Base-by-base conservation (phyloP, 2,329 filamentous ascomycete species). In the Pseudopithomyces chartarum region DNA sequence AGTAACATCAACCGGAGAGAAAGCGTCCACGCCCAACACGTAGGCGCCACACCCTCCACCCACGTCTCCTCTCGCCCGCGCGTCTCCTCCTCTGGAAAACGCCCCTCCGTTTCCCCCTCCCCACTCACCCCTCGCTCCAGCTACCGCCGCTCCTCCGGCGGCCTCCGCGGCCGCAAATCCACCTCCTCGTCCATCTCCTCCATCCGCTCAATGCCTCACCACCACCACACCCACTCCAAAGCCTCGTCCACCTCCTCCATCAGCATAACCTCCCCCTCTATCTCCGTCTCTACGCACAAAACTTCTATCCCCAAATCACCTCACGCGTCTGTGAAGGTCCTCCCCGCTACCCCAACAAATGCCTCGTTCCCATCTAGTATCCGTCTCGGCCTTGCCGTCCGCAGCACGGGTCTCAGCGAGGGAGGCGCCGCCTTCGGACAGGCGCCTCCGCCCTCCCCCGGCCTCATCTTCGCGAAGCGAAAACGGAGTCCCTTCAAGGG, bases 181-280 rank as follows among this genome's bases (percentile, higher is more conserved):
- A 99, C 95, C 0, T 97, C 92, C 0, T 97, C 92, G 0, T 98
- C 93, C 0, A 88, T 99, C 15, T 97, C 92, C 0, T 97, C 92
- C 0, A 89, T 99, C 55, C 89, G 95, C 56, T 96, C 90, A 43
- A 92, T 98, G 71, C 73, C 72, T 34, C 70, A 73, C 70, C 92
- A 94, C 68, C 91, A 93, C 64, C 89, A 92, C 72, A 88, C 89
- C 1, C 94, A 97, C 74, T 97, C 92, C 20, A 98, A 98, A 76
- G 92, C 95, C 0, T 96, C 91, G 0, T 97, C 92, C 0, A 95
- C 92, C 1, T 97, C 92, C 42, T 97, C 85, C 3, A 84, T 87
- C 17, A 89, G 89, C 34, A 89, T 82, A 42, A 75, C 75, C 11
- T 81, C 79, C 1, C 81, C 81, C 36, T 74, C 74, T 13, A 74